These are phyloP conservation scores for Suillus variegatus DNA, from an alignment of 768 basidiomycete genomes.

Conservation along the genomic window DNA sequence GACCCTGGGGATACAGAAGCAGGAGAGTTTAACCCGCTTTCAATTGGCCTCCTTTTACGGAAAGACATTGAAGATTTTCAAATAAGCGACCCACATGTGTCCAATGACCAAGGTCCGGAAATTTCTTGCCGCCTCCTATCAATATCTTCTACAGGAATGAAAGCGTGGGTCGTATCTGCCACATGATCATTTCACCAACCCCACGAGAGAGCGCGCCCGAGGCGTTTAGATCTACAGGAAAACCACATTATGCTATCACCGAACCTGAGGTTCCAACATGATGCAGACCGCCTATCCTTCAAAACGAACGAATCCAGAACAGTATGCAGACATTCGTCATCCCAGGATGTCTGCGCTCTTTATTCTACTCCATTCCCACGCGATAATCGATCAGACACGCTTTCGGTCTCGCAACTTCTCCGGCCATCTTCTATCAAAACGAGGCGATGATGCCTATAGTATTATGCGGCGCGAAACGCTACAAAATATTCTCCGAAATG, in stretches of 20 bases:
- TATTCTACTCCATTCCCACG: slow-evolving; percentile 30
- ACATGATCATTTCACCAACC: slow-evolving; percentile 30
- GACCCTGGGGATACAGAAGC: slow-evolving; percentile 32
- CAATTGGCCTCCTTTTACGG: slow-evolving; percentile 32
- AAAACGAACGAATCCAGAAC: slow-evolving; percentile 25
- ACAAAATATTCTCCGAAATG: slow-evolving; percentile 24
- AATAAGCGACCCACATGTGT: slow-evolving; percentile 30
- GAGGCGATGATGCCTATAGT: slow-evolving; percentile 25
- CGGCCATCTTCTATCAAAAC: slow-evolving; percentile 39
- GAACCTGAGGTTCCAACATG: slow-evolving; percentile 25
- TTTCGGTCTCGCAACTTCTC: slow-evolving; percentile 32
- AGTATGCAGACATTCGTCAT: slow-evolving; percentile 32
- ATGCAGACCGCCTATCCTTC: slow-evolving; percentile 29
- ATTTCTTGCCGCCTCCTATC: slow-evolving; percentile 31
- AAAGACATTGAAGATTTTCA: slow-evolving; percentile 36
- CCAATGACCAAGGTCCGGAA: slow-evolving; percentile 21
- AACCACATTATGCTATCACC: slow-evolving; percentile 31
- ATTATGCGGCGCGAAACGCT: slow-evolving; percentile 20
- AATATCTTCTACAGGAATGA: slow-evolving; percentile 35
- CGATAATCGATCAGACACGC: slow-evolving; percentile 26
- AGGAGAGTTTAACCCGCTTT: slow-evolving; percentile 24
- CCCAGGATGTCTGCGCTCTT: slow-evolving; percentile 33
- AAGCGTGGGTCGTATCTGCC: slow-evolving; percentile 29
- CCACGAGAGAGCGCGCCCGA: slow-evolving; percentile 20
- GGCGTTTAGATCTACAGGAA: slow-evolving; percentile 19